Base-by-base conservation (phyloP, 2,329 filamentous ascomycete species). In the Fusarium nurragi region DNA sequence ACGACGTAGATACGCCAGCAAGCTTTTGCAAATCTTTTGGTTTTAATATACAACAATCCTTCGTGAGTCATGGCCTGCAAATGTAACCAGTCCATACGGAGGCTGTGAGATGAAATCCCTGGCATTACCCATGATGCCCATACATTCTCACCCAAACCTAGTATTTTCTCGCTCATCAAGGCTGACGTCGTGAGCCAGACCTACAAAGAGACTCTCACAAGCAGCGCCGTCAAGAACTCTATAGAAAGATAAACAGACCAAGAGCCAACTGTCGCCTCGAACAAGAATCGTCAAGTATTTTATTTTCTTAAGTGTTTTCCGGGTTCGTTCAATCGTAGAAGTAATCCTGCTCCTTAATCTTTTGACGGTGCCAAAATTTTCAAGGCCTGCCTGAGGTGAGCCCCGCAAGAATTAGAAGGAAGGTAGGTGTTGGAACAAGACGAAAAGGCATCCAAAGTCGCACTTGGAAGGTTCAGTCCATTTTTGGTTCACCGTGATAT, bases 291-390 rank as follows among this genome's bases (percentile, higher is more conserved):
- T 65, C 26, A 48, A 51, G 39, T 48, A 39, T 46, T 56, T 55
- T 63, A 64, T 58, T 67, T 57, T 48, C 68, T 64, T 62, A 25
- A n/a, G 18, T 55, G 47, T 48, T 63, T 55, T 57, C 39, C 50
- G 54, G 47, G 54, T 68, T 72, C 59, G 57, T 68, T 64, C 54
- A 72, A 60, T 73, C 66, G 62, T 73, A 54, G 63, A 71, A 71
- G 51, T 54, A 60, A 44, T 62, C 48, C 56, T 65, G 52, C 54
- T 44, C 56, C 48, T 64, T 56, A 51, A 46, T 63, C 51, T 61
- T 52, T 51, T 53, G 61, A 60, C 57, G 54, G 64, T 55, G 55
- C 57, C 63, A 65, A 61, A 69, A 67, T 65, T 57, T 65, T 60
- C 63, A 64, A 73, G 70, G 59, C 71, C 71, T 57, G 71, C 67